phyloP scores from a whole-genome alignment of 2,329 filamentous ascomycete species.

The Lecanicillium sp. region DNA sequence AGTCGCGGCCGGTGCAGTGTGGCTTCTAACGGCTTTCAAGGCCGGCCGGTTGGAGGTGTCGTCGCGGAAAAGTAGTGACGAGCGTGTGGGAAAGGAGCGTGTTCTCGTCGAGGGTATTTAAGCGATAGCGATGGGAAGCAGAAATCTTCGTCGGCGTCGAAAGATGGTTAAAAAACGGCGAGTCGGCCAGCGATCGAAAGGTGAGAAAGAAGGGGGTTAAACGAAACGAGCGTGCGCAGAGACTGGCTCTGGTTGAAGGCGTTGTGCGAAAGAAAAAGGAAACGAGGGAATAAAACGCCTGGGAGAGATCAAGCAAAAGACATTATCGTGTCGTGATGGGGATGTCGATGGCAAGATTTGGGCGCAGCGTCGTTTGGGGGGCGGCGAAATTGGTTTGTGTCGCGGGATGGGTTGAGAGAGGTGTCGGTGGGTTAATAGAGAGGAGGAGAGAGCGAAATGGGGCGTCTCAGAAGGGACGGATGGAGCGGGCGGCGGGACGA shows the following conservation, averaged over 20 bases:
- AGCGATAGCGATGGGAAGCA: background rate
- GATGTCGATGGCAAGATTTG: too few relatives aligned
- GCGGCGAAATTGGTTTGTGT: background rate
- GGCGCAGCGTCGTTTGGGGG: too few relatives aligned
- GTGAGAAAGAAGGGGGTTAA: slow-evolving; percentile 17
- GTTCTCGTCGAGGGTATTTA: too few relatives aligned
- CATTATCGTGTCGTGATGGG: too few relatives aligned
- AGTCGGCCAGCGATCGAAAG: slow-evolving; percentile 18
- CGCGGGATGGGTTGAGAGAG: slow-evolving; percentile 1
- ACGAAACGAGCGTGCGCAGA: slow-evolving; percentile 40
- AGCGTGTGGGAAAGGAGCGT: too few relatives aligned
- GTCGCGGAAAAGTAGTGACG: too few relatives aligned
- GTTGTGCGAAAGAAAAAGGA: slow-evolving; percentile 23
- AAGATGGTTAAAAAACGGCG: background rate
- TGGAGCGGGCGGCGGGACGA: background rate
- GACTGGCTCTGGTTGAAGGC: slow-evolving; percentile 36
- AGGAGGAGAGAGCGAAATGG: background rate
- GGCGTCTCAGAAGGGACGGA: slow-evolving; percentile 4
- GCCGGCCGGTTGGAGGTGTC: too few relatives aligned
- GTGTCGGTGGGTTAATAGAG: background rate
- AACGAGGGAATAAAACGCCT: slow-evolving; percentile 18
- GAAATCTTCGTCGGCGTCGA: background rate
- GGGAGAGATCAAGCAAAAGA: slow-evolving; percentile 26
- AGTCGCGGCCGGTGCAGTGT: background rate
- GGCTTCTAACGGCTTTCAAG: background rate